Base-by-base conservation (phyloP, 1,139 yeast species). In the Sugiyamaella neomexicana region DNA sequence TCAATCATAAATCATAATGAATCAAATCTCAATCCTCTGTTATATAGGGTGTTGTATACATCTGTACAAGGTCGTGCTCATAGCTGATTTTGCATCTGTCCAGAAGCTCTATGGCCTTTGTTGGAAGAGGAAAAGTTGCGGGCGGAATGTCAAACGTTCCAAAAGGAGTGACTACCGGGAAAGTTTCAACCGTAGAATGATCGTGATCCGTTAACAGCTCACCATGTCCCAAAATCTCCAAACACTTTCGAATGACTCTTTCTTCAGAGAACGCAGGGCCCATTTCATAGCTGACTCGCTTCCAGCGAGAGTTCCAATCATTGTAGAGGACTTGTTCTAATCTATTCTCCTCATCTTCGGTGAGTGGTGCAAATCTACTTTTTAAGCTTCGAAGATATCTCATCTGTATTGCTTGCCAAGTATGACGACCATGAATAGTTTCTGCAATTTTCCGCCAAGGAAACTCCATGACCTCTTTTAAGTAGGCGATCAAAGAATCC, bases 401-500 rank as follows among this genome's bases (percentile, higher is more conserved):
- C 77, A 74, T 74, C 62, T 75, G 78, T 41, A 74, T 70, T 1
- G 77, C 75, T 60, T 73, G 77, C 75, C 77, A 72, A 10, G 75
- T 62, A 58, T 75, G 77, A 23, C 65, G 57, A 12, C 69, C 66
- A 5, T 39, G 32, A 27, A 75, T 62, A 34, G 67, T 61, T 38
- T 62, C 58, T 29, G 74, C 71, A 46, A 75, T 74, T 46, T 66
- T 68, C 43, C 70, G 68, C 79, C 79, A 75, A 17, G 75, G 67
- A 49, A 67, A 64, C 37, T 67, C 62, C 58, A 66, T 60, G 42
- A 65, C 68, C 58, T 75, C 77, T 50, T 73, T 72, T 55, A 72
- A 69, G 53, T 69, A 66, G 1, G 72, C 69, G 20, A 75, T 67
- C 3, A 73, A 65, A 32, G 67, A 68, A 60, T 75, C 78, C 54